phyloP scores from a whole-genome alignment of 106 monocot genomes.

The Cymbidium sinense region DNA sequence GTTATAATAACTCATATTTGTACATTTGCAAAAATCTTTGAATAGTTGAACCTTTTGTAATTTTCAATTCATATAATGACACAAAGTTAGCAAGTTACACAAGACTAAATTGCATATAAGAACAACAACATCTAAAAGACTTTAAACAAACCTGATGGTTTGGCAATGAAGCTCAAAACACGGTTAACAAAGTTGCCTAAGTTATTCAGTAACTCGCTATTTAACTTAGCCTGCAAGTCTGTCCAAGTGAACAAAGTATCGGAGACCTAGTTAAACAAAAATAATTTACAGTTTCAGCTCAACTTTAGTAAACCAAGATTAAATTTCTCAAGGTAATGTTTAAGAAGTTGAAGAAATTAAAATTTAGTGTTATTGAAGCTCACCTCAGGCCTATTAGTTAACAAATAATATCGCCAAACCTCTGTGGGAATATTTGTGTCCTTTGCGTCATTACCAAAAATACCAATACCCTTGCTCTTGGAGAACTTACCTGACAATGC shows the following conservation, averaged over 20 bases:
- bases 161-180: constrained; percentile 85
- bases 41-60: background rate
- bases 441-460: constrained; percentile 97
- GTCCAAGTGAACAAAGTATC: constrained; percentile 96
- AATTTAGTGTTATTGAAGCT: constrained; percentile 20
- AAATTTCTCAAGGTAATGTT: background rate
- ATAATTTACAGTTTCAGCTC: background rate
- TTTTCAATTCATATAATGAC: background rate
- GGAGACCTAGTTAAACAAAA: constrained; percentile 57
- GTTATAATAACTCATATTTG: background rate
- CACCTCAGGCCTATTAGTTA: constrained; percentile 89
- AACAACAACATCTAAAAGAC: background rate
- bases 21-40: background rate
- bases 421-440: constrained; percentile 83
- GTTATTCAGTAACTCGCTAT: constrained; percentile 82
- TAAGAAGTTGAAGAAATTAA: background rate
- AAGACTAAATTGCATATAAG: background rate
- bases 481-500: constrained; percentile 80
- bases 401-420: constrained; percentile 97
- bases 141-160: constrained; percentile 63
- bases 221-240: constrained; percentile 92
- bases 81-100: background rate
- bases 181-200: constrained; percentile 91
- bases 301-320: background rate
- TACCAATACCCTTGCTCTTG: constrained; percentile 91